Evolutionary conservation across 768 basidiomycete species (phyloP).

Genomic region (Pisolithus orientalis): DNA sequence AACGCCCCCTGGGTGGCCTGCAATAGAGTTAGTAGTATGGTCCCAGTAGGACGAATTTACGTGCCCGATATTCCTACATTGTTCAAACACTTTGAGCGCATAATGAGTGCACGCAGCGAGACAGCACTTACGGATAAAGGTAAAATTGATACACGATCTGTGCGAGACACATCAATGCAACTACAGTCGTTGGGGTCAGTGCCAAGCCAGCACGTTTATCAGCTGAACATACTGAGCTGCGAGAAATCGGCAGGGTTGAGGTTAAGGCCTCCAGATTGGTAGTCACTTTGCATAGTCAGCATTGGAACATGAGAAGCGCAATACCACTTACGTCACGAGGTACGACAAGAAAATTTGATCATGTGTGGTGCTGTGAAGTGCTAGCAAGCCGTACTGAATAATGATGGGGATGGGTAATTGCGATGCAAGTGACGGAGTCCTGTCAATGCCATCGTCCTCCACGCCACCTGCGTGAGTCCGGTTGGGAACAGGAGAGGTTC

Average conservation of each 20-base stretch:
- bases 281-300: constrained; percentile 45
- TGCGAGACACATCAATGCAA: constrained; percentile 89
- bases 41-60: constrained; percentile 7
- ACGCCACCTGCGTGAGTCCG: constrained; percentile 30
- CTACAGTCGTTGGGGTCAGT: constrained; percentile 33
- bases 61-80: constrained; percentile 58
- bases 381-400: constrained; percentile 83
- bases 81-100: not conserved
- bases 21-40: constrained; percentile 7
- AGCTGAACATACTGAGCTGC: constrained; percentile 61
- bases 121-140: constrained; percentile 69
- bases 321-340: constrained; percentile 46
- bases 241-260: constrained; percentile 90
- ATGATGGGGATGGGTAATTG: constrained; percentile 83
- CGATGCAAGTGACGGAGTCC: constrained; percentile 59
- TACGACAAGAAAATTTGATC: constrained; percentile 91
- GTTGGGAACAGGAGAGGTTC: constrained; percentile 48
- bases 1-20: constrained; percentile 76
- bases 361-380: constrained; percentile 83
- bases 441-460: constrained; percentile 39
- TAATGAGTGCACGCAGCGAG: not conserved
- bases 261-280: constrained; percentile 82
- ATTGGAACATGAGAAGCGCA: not conserved
- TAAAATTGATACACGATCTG: constrained; percentile 91
- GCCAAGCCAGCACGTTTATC: not conserved